Percentiles rank a stretch among this genome's conserved stretches.
Conservation (phyloP, 495 filamentous ascomycete species). For the Echria macrotheca region DNA sequence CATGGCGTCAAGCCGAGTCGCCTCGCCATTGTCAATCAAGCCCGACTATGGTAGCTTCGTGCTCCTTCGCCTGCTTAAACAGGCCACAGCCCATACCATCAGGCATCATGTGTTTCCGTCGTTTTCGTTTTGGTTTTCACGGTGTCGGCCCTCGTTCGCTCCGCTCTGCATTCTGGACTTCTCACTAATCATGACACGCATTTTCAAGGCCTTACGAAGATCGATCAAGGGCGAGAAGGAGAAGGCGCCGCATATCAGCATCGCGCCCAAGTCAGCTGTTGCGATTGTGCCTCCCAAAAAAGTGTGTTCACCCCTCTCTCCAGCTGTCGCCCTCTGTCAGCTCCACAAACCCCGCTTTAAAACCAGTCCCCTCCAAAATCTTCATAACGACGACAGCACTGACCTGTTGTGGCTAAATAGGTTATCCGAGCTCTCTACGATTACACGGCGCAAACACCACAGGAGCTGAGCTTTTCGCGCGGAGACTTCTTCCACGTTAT, state of each 20-base stretch:
- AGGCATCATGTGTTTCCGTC: no score
- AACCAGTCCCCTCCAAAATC: no score
- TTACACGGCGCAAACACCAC: constrained; percentile 67
- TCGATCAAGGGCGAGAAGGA: constrained; percentile 83
- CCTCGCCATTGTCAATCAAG: constrained; percentile 11
- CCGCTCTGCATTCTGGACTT: no score
- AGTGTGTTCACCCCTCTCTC: constrained; percentile 53
- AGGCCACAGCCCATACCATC: neutral
- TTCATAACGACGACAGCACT: no score
- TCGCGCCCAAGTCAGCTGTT: constrained; percentile 87
- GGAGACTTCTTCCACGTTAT: constrained; percentile 99
- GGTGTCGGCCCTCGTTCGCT: no score
- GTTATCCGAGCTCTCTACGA: constrained; percentile 96
- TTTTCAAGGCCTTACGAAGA: constrained; percentile 67
- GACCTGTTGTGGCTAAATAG: no score
- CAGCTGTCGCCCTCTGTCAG: neutral
- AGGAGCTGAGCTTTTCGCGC: constrained; percentile 84
- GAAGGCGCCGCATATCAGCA: constrained; percentile 75
- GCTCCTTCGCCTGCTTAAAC: constrained; percentile 6
- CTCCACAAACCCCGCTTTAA: neutral
- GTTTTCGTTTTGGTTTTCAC: no score
- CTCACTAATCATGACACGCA: constrained; percentile 40
- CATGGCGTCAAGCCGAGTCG: no score
- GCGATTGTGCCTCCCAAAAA: constrained; percentile 96
- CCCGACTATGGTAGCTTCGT: neutral